Conservation (phyloP, 768 basidiomycete genomes). For the Chalciporus chontae region DNA sequence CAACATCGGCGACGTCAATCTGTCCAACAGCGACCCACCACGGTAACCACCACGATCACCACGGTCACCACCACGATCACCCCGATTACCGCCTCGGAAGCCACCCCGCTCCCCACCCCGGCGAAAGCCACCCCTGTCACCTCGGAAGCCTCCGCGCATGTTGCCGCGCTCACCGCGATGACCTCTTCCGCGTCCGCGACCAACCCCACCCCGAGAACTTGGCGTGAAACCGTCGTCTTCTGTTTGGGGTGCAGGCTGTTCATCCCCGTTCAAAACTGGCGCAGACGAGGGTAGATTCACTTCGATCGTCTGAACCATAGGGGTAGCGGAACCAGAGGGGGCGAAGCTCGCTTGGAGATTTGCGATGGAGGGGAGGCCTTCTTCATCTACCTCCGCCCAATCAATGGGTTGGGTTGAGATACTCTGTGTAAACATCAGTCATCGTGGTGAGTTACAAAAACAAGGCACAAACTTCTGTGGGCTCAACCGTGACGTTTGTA, state of each 20-base stretch:
- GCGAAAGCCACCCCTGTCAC: slow-evolving; percentile 32
- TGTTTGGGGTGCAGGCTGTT: slow-evolving; percentile 17
- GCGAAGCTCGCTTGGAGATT: slow-evolving; percentile 75
- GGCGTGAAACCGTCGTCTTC: slow-evolving; percentile 67
- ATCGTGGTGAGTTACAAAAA: neutral
- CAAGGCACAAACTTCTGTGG: slow-evolving; percentile 32
- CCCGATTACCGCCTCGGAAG: slow-evolving; percentile 34
- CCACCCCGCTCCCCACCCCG: slow-evolving; percentile 36
- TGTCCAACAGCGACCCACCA: no score
- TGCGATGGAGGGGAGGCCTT: slow-evolving; percentile 72
- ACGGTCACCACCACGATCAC: slow-evolving; percentile 34
- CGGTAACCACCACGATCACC: slow-evolving; percentile 31
- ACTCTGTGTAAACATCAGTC: slow-evolving; percentile 12
- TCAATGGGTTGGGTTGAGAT: slow-evolving; percentile 48
- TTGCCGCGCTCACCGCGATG: slow-evolving; percentile 41
- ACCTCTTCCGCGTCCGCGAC: slow-evolving; percentile 46
- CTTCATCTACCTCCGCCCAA: slow-evolving; percentile 79
- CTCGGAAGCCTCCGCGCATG: slow-evolving; percentile 40
- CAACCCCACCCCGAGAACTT: slow-evolving; percentile 42
- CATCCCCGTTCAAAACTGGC: slow-evolving; percentile 19
- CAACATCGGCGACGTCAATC: no score
- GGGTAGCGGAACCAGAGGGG: slow-evolving; percentile 68
- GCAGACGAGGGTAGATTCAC: slow-evolving; percentile 24
- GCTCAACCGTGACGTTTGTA: slow-evolving; percentile 7
- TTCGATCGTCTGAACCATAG: slow-evolving; percentile 39